Conservation (phyloP, 306 rosid species). For the Myrica gale region DNA sequence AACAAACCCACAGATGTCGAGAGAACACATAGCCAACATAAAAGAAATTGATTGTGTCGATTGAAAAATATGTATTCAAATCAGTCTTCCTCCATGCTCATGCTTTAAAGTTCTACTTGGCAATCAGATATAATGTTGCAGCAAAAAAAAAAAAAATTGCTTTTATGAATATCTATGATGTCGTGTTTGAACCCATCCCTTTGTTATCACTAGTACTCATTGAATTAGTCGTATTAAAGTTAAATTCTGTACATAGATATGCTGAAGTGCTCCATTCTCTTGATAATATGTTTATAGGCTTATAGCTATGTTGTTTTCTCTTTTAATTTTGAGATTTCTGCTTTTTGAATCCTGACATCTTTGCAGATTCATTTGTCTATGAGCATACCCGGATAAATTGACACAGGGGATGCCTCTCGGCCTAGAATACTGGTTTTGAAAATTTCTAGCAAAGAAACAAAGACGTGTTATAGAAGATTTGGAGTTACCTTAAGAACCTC, state of each 20-base stretch:
- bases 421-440: not conserved
- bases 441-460: not conserved
- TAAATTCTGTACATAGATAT: too few relatives aligned
- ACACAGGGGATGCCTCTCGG: not conserved
- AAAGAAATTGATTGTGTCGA: not conserved
- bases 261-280: not conserved
- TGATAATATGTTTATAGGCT: not conserved
- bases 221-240: not conserved
- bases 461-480: not conserved
- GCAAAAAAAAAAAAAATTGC: not conserved
- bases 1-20: too few relatives aligned
- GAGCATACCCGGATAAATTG: not conserved
- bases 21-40: not conserved
- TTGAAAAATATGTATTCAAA: constrained; percentile 3
- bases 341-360: not conserved
- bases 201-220: not conserved
- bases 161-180: not conserved
- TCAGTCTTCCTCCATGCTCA: not conserved
- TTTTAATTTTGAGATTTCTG: not conserved
- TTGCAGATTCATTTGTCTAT: not conserved
- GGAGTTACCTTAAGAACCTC: constrained; percentile 64
- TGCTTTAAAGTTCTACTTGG: not conserved
- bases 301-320: too few relatives aligned
- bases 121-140: not conserved
- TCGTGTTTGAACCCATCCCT: not conserved